A percentile compares a stretch with the other conserved stretches of the same genome.
Evolutionary conservation across 2,329 filamentous ascomycete genomes (phyloP).

Genomic region (Colletotrichum chlorophyti): DNA sequence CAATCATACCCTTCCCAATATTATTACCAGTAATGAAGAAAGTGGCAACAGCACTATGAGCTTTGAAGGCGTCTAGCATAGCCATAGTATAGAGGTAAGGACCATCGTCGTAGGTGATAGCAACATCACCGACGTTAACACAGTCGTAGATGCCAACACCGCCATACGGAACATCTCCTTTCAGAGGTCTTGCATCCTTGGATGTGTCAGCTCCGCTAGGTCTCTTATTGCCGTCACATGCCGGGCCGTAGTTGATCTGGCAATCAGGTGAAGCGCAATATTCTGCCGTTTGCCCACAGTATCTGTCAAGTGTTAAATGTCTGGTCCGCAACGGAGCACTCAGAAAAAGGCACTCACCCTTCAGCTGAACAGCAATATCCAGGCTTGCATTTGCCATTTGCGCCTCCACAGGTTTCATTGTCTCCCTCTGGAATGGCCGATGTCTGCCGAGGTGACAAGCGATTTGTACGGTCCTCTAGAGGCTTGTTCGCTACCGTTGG

Average conservation of each 20-base stretch:
- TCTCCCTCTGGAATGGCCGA: not conserved
- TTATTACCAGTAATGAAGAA: constrained; percentile 45
- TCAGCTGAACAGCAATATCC: constrained; percentile 42
- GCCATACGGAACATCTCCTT: constrained; percentile 37
- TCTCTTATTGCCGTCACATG: constrained; percentile 38
- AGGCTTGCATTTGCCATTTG: constrained; percentile 35
- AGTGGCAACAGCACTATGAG: constrained; percentile 39
- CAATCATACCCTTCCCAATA: constrained; percentile 41
- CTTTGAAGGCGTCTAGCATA: constrained; percentile 43
- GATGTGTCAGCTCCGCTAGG: constrained; percentile 35
- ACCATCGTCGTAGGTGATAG: constrained; percentile 47
- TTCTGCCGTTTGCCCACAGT: constrained; percentile 36
- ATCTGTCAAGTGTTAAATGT: not conserved
- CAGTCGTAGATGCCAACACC: constrained; percentile 42
- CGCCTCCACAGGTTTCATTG: constrained; percentile 35
- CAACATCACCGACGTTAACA: constrained; percentile 37
- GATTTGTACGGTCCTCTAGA: not conserved
- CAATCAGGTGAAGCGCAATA: constrained; percentile 38
- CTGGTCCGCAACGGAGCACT: not conserved
- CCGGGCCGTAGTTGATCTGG: constrained; percentile 36
- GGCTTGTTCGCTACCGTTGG: constrained; percentile 31
- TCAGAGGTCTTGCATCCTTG: constrained; percentile 31
- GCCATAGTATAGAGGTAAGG: constrained; percentile 41
- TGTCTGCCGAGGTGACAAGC: constrained; percentile 28
- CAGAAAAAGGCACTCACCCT: constrained; percentile 33